Evolutionary conservation across 331 rosid genomes (phyloP), one percentile per base, ranked within the genome.

Genomic region (Quercus tomentella): DNA sequence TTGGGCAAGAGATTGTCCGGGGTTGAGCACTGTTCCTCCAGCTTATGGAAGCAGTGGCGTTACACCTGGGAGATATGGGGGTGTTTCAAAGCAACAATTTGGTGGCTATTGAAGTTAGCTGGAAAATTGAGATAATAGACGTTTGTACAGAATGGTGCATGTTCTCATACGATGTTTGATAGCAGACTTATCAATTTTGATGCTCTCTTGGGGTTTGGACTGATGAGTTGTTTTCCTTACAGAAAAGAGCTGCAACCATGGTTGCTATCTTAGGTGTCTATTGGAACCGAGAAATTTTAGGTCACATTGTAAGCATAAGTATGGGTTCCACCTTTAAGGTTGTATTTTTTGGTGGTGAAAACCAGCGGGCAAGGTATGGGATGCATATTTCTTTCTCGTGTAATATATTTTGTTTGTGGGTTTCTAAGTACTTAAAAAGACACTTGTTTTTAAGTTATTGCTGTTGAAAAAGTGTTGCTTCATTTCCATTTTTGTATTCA

Each of bases 1-100:
- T 61, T 91, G 90, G 92, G 94, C 97, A 12, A 88, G 83, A 79
- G 92, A 95, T 78, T 95, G 98, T 81, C 99, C 96, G 20, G 88
- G 88, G 33, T 21, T 77, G 49, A 65, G 56, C 54, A 80, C 84
- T 17, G 77, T 76, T 33, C 87, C 92, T 77, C 78, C 87, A 37
- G 81, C 93, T 72, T 91, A 87, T 81, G 93, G 95, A 74, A 82
- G 83, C 74, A 67, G 82, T 22, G 83, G 86, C 69, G 77, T 15
- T 73, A 81, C 69, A 20, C 84, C 87, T 4, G 91, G 93, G 35
- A 84, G 89, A 86, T 87, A 86, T 70, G 90, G 90, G 23, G 68
- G 80, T 55, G 81, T 80, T 70, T 83, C 91, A 61, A 84, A 65
- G 51, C 88, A 92, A 70, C 75, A 82, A 41, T 82, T 72, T 21